phyloP scores from a whole-genome alignment of 306 rosid genomes.

The Pyrus communis region DNA sequence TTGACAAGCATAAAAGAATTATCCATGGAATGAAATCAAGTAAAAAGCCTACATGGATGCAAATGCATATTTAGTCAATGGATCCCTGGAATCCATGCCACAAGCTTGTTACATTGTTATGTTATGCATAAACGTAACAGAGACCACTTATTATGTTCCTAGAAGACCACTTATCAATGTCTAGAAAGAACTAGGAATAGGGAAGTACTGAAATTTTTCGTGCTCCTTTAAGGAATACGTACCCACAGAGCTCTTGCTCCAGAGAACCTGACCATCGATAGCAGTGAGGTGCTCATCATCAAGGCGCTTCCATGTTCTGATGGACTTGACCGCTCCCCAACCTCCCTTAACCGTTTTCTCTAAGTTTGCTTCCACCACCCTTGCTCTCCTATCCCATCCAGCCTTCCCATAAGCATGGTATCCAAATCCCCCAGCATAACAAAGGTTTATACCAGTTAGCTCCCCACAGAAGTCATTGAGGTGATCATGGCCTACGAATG shows the following conservation, averaged over 20 bases:
- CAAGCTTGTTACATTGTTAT: background rate
- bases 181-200: conserved; percentile 13
- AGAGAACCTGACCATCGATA: conserved; percentile 51
- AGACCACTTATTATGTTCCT: background rate
- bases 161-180: background rate
- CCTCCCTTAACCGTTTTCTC: conserved; percentile 43
- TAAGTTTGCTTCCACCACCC: conserved; percentile 70
- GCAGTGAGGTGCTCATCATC: conserved; percentile 61
- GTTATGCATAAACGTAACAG: background rate
- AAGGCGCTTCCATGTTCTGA: conserved; percentile 86
- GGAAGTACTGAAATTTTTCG: background rate
- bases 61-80: background rate
- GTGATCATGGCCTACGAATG: conserved; percentile 83
- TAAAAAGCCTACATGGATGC: background rate
- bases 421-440: conserved; percentile 90
- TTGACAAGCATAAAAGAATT: background rate
- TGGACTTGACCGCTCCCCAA: conserved; percentile 77
- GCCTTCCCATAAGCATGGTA: conserved; percentile 95
- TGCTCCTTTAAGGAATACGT: conserved; percentile 19
- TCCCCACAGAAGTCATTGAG: conserved; percentile 85
- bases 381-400: conserved; percentile 90
- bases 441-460: conserved; percentile 55
- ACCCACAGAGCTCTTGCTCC: conserved; percentile 65
- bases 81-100: background rate
- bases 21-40: background rate